phyloP scores from a whole-genome alignment of 2,329 filamentous ascomycete species.

The Parastagonospora nodorum region DNA sequence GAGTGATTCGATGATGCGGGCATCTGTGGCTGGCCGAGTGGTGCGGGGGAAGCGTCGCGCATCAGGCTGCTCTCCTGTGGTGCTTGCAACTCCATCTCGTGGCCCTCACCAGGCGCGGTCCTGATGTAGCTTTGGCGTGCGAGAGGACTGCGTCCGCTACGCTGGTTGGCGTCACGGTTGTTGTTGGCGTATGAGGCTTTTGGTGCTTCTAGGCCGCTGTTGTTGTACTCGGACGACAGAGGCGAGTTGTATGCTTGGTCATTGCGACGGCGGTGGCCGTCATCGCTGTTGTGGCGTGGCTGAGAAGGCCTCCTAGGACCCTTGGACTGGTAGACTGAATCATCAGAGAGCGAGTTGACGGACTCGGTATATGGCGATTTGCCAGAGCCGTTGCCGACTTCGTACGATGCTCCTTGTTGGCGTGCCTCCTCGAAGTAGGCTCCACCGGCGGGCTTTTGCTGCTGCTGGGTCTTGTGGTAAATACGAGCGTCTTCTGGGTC shows the following conservation, averaged over 20 bases:
- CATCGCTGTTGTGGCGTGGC: constrained; percentile 30
- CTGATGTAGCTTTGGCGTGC: constrained; percentile 52
- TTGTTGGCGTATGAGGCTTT: constrained; percentile 34
- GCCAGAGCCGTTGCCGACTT: constrained; percentile 21
- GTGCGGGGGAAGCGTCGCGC: constrained; percentile 42
- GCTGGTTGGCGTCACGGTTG: constrained; percentile 19
- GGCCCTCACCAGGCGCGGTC: constrained; percentile 36
- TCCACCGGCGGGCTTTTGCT: constrained; percentile 52
- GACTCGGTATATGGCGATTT: constrained; percentile 42
- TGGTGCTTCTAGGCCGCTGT: constrained; percentile 33
- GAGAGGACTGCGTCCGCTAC: constrained; percentile 52
- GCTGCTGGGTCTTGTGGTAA: constrained; percentile 69
- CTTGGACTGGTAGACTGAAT: constrained; percentile 40
- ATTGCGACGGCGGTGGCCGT: constrained; percentile 6
- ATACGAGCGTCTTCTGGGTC: constrained; percentile 76
- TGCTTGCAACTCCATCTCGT: constrained; percentile 43
- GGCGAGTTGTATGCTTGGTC: constrained; percentile 32
- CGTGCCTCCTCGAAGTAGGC: constrained; percentile 46
- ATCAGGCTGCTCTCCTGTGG: constrained; percentile 40
- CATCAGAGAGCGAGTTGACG: constrained; percentile 43
- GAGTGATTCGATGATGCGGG: constrained; percentile 22
- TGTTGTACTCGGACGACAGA: constrained; percentile 33
- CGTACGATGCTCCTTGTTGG: constrained; percentile 28
- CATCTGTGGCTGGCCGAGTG: constrained; percentile 24
- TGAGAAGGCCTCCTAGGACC: constrained; percentile 29